Evolutionary conservation across 75 land plant genomes (phyloP).

Genomic region (Selaginella tamariscina): DNA sequence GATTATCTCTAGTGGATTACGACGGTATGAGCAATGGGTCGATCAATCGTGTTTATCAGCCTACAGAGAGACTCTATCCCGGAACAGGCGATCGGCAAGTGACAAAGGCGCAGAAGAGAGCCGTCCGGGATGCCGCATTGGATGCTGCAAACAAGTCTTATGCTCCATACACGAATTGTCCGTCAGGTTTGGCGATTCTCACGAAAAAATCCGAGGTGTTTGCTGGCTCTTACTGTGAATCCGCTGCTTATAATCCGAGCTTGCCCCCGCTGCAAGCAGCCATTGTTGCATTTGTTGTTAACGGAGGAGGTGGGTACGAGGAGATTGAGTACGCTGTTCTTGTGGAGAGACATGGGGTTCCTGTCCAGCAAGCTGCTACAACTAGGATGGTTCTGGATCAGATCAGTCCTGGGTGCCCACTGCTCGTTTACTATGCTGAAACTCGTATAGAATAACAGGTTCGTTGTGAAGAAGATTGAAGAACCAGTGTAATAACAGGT

Average conservation of each 20-base stretch:
- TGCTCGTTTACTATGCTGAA: slow-evolving; percentile 25
- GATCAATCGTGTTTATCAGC: not conserved
- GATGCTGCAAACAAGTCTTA: slow-evolving; percentile 69
- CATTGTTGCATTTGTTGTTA: slow-evolving; percentile 54
- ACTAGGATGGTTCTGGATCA: slow-evolving; percentile 40
- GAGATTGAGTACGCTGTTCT: slow-evolving; percentile 57
- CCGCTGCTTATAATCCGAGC: slow-evolving; percentile 93
- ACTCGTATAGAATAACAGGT: too few species aligned
- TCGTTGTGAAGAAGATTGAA: too few species aligned
- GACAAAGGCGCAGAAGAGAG: not conserved
- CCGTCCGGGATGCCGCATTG: slow-evolving; percentile 31
- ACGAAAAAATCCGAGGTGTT: slow-evolving; percentile 44
- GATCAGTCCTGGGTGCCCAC: slow-evolving; percentile 46
- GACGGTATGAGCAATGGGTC: not conserved
- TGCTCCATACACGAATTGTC: slow-evolving; percentile 83
- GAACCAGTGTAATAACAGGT: too few species aligned
- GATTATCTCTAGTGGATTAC: slow-evolving; percentile 11
- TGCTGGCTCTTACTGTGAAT: slow-evolving; percentile 68
- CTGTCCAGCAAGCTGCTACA: slow-evolving; percentile 55
- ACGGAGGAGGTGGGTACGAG: slow-evolving; percentile 50
- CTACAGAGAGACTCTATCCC: not conserved
- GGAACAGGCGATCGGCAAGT: not conserved
- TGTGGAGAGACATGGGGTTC: slow-evolving; percentile 66
- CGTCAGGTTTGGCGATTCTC: slow-evolving; percentile 66
- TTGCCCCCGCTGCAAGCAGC: slow-evolving; percentile 89